A percentile compares a stretch with the other conserved stretches of the same genome.
phyloP scores from a whole-genome alignment of 441 rosid genomes.

The Corymbia citriodora region DNA sequence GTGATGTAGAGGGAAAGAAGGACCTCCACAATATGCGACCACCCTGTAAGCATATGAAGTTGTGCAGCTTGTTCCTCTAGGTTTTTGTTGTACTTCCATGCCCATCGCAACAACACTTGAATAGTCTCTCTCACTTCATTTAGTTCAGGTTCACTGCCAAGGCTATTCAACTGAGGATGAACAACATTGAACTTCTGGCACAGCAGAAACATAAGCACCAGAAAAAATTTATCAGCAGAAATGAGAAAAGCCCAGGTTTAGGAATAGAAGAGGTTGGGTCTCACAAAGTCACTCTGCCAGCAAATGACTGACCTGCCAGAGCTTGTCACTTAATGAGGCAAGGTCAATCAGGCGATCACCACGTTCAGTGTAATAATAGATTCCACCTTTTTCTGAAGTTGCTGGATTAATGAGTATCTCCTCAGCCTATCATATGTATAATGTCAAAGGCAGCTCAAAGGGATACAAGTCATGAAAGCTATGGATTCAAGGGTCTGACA shows the following conservation, averaged over 20 bases:
- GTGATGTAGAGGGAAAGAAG: constrained; percentile 7
- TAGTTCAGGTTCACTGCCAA: constrained; percentile 66
- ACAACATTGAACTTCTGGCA: constrained; percentile 66
- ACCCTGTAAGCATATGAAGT: constrained; percentile 96
- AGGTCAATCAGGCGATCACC: constrained; percentile 95
- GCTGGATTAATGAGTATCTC: constrained; percentile 70
- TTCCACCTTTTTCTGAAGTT: constrained; percentile 71
- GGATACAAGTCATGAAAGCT: not conserved
- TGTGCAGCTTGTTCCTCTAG: constrained; percentile 99
- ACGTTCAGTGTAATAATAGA: constrained; percentile 88
- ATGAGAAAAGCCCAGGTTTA: not conserved
- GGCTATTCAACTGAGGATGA: constrained; percentile 56
- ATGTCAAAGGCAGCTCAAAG: constrained; percentile 1
- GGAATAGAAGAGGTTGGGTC: not conserved
- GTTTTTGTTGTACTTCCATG: constrained; percentile 92
- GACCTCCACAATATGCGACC: constrained; percentile 98
- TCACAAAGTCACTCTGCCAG: not conserved
- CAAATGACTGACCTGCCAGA: constrained; percentile 69
- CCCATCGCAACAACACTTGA: constrained; percentile 93
- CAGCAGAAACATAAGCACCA: constrained; percentile 9
- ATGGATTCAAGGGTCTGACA: not conserved
- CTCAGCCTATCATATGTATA: constrained; percentile 51
- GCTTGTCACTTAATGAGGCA: constrained; percentile 68
- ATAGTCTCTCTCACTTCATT: constrained; percentile 73
- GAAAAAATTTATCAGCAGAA: not conserved